Evolutionary conservation across 176 grass and related monocot genomes (phyloP), one percentile per base, ranked within the genome.

Genomic region (Paspalum notatum): DNA sequence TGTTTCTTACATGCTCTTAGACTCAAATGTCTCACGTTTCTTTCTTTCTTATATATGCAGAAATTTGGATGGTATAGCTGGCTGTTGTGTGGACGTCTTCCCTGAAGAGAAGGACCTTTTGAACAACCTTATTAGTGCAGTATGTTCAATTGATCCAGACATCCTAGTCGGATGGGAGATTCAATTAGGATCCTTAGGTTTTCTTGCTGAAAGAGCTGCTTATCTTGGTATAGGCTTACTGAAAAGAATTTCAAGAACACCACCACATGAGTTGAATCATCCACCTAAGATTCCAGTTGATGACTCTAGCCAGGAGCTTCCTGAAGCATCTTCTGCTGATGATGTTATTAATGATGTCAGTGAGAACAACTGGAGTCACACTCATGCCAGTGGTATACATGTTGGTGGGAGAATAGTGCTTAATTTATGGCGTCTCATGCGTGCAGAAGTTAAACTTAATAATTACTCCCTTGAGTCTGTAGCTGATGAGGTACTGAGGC

Each of bases 341-440:
- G 62, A 63, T 77, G 52, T 77, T 90, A 66, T 82, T 88, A 66
- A 81, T 71, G 82, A 86, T 86, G 62, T 81, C 43, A 68, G 58
- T 70, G 89, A 90, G 54, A 87, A 89, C 21, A 84, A 89, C 78
- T 92, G 90, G 95, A 89, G 85, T 47, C 87, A 88, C 63, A 89
- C 78, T 62, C 95, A 94, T 91, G 85, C 77, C 11, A 92, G 90
- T 71, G 95, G 92, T 78, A 78, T 98, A 86, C 95, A 94, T 91
- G 90, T 98, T 62, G 88, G 85, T 73, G 95, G 95, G 61, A 91
- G 95, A 79, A 94, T 98, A 74, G 86, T 98, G 62, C 74, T 98
- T 76, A 94, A 98, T 84, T 71, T 98, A 82, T 98, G 95, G 95
- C 87, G 90, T 40, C 88, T 98, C 49, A 94, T 98, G 87, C 91